Base-by-base conservation (phyloP, 1,139 yeast species). In the Magnusiomyces tetraspermus region DNA sequence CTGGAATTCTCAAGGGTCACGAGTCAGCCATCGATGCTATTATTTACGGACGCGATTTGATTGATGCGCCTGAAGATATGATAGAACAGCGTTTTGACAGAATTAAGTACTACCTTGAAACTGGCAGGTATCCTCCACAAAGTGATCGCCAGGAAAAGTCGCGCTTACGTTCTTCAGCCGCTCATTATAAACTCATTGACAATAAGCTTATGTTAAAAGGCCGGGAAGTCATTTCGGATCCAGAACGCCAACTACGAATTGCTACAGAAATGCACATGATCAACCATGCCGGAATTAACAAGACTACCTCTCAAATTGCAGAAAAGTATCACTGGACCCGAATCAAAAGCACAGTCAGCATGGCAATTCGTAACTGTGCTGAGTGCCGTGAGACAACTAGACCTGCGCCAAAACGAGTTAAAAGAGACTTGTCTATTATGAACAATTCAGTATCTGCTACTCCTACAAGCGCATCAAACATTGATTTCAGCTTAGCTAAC, bases 261-360 rank as follows among this genome's bases (percentile, higher is more conserved):
- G 87, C 92, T 47, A 75, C 80, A n/a, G 83, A 80, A 49, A 69
- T 79, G 17, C 97, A 90, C 65, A 64, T 76, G 58, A 71, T 78
- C 19, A 77, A 77, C 53, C 97, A 89, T 64, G 85, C 84, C 4
- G 97, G 97, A n/a, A 88, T 92, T 56, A 92, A 92, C 68, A 85
- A 83, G 62, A 83, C 95, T 1, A 89, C 97, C 0, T 73, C 92
- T 0, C 71, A 77, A 38, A 80, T 92, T 22, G 78, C 94, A 0
- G 94, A 85, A 58, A 78, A 79, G 59, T 92, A 84, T 62, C 95
- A 88, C 66, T 92, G 97, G 97, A 79, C 89, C 1, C 78, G 95
- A 50, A 85, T 92, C 57, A 90, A 92, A 67, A 89, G 82, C 57
- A 88, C 96, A 0, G 96, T 87, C 0, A 83, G 85, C 0, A 80